Evolutionary conservation across 345 rosid genomes (phyloP), one percentile per base, ranked within the genome.

Genomic region (Microthlaspi erraticum): DNA sequence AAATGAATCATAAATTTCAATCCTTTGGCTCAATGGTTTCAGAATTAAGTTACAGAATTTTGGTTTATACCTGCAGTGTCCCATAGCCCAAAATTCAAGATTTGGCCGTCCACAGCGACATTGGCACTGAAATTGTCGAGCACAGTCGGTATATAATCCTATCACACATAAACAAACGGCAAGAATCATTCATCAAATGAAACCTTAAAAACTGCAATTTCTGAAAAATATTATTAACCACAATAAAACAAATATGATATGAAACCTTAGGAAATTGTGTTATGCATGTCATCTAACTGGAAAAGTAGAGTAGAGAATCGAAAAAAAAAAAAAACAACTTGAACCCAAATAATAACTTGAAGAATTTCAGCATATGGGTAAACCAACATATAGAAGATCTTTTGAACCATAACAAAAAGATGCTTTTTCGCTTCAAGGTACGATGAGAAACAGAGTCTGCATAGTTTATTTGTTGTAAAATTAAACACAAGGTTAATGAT

Each of bases 101-200:
- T 85, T 76, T 57, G 91, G 57, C 96, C 99, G 56, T 94, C 98
- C 46, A 91, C 98, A 78, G 95, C 74, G 33, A 94, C 98, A 80
- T 91, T 91, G 43, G 99, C 99, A 81, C 98, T 94, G 85, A 91
- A 94, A 79, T 94, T 94, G 64, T 94, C 99, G 79, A 94, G 91
- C 58, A 94, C 99, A 3, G 99, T 94, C 4, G 99, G 99, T 70
- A 91, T 80, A 71, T 94, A 91, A 78, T 94, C 99, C 99, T 94
- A 87, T 9, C 12, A 29, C 65, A 60, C 19, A 51, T 26, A 45
- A 66, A 60, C 43, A 50, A 50, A 60, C 51, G 34, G 6, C 10
- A 49, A 52, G 37, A 54, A 68, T 17, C 48, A 75, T 68, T 33
- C 14, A 72, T 34, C 69, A 50, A 23, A 70, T 4, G 2, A 57